Conservation (phyloP, 2,329 filamentous ascomycete species). For the Neoascochyta sp. region DNA sequence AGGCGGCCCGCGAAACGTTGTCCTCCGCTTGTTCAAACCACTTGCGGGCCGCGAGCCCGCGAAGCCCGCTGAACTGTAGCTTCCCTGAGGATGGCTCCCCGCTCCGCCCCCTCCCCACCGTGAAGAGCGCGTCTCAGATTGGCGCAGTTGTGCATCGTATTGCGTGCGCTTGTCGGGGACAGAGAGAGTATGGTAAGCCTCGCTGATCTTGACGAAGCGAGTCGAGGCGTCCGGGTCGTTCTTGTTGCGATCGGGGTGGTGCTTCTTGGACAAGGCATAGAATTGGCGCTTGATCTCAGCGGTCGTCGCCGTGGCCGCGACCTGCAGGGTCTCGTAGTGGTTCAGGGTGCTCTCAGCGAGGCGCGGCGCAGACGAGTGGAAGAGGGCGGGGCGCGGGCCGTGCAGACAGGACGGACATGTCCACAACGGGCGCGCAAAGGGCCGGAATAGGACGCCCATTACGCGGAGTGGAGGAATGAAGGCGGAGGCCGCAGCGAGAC, state of each 20-base stretch:
- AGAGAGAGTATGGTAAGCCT: conserved; percentile 76
- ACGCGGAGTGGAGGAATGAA: conserved; percentile 3
- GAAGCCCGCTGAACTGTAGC: conserved; percentile 52
- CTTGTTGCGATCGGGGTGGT: conserved; percentile 91
- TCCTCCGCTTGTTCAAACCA: conserved; percentile 72
- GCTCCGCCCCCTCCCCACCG: conserved; percentile 27
- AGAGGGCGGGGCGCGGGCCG: conserved; percentile 20
- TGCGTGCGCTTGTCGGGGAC: conserved; percentile 67
- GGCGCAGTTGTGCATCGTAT: conserved; percentile 72
- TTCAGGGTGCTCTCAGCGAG: conserved; percentile 48
- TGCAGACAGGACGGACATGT: conserved; percentile 17
- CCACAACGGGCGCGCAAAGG: conserved; percentile 12
- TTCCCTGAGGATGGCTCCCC: conserved; percentile 52
- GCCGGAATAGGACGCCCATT: conserved; percentile 20
- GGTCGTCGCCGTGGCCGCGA: conserved; percentile 66
- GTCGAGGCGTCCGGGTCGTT: conserved; percentile 66
- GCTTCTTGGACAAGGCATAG: conserved; percentile 83
- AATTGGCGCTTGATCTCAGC: conserved; percentile 88
- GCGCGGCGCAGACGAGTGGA: conserved; percentile 45
- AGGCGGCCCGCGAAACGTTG: conserved; percentile 78
- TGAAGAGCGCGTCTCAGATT: conserved; percentile 23
- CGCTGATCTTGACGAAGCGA: conserved; percentile 78
- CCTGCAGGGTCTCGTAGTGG: conserved; percentile 77
- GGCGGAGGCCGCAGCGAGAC: not conserved
- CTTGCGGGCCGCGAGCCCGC: conserved; percentile 74